Conservation (phyloP, 2,329 filamentous ascomycete genomes). For the Xylariaceae sp. region DNA sequence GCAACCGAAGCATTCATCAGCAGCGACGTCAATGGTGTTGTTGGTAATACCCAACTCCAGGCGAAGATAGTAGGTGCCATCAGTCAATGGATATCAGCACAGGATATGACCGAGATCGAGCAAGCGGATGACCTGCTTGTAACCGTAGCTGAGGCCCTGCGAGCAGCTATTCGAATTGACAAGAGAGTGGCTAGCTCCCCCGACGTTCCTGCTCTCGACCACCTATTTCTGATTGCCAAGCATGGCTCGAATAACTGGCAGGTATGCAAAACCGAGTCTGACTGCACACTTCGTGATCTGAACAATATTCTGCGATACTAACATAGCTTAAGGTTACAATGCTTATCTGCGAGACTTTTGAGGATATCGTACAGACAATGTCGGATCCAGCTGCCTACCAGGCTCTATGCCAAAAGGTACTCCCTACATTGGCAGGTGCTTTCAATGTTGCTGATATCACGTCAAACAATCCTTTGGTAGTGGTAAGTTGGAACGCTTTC, state of each 20-base stretch:
- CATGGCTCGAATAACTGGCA: slow-evolving; percentile 88
- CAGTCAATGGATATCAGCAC: slow-evolving; percentile 67
- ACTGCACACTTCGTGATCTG: not conserved
- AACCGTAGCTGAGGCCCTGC: slow-evolving; percentile 79
- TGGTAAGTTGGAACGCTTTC: slow-evolving; percentile 41
- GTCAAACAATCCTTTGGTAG: slow-evolving; percentile 76
- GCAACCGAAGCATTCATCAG: slow-evolving; percentile 65
- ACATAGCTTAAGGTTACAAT: slow-evolving; percentile 54
- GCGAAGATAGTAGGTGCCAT: slow-evolving; percentile 52
- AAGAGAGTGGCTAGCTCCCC: slow-evolving; percentile 66
- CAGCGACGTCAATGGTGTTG: slow-evolving; percentile 41
- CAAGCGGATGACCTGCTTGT: slow-evolving; percentile 91
- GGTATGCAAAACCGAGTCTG: slow-evolving; percentile 22
- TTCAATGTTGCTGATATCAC: slow-evolving; percentile 85
- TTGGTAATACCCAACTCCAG: slow-evolving; percentile 49
- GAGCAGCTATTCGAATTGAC: slow-evolving; percentile 76
- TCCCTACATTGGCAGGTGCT: slow-evolving; percentile 81
- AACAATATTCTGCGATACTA: not conserved
- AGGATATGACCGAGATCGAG: slow-evolving; percentile 75
- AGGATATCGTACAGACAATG: slow-evolving; percentile 71
- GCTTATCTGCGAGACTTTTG: slow-evolving; percentile 84
- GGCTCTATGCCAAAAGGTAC: slow-evolving; percentile 73
- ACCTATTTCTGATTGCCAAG: slow-evolving; percentile 84
- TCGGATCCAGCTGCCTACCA: slow-evolving; percentile 65
- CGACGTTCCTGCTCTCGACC: slow-evolving; percentile 68